Conservation (phyloP, 2,329 filamentous ascomycete genomes). For the Metarhizium album region DNA sequence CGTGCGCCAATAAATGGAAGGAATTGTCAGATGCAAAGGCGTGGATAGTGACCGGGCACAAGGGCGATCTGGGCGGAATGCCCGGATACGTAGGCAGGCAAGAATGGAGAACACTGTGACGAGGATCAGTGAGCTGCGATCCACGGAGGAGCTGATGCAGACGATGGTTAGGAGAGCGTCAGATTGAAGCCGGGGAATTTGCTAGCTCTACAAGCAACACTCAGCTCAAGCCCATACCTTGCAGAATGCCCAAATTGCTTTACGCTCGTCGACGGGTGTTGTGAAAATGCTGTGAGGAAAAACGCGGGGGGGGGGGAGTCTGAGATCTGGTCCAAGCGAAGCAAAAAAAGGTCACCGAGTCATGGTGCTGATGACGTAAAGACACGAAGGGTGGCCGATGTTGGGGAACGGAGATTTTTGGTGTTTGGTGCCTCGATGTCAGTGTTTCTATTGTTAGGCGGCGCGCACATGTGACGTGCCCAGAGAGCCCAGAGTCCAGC, state of each 20-base stretch:
- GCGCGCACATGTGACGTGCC: slow-evolving; percentile 2
- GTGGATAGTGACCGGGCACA: no score
- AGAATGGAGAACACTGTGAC: not conserved
- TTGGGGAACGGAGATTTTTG: not conserved
- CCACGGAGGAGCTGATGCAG: not conserved
- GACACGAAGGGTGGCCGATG: not conserved
- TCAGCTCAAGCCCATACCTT: not conserved
- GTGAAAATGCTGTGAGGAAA: not conserved
- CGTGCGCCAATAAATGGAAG: not conserved
- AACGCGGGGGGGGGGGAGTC: no score
- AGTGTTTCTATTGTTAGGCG: not conserved
- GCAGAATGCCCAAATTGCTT: not conserved
- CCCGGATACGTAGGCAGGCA: not conserved
- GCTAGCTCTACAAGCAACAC: not conserved
- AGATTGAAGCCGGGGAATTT: not conserved
- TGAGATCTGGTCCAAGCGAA: no score
- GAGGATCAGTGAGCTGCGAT: not conserved
- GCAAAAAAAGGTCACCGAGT: not conserved
- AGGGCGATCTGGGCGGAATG: not conserved
- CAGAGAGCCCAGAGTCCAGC: not conserved
- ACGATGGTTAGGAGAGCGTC: not conserved
- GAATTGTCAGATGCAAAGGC: not conserved
- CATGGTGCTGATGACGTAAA: not conserved
- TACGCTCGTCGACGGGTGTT: not conserved
- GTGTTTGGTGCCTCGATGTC: not conserved